Evolutionary conservation across 1,139 yeast genomes (phyloP).

Genomic region (Petasospora rhodanensis): DNA sequence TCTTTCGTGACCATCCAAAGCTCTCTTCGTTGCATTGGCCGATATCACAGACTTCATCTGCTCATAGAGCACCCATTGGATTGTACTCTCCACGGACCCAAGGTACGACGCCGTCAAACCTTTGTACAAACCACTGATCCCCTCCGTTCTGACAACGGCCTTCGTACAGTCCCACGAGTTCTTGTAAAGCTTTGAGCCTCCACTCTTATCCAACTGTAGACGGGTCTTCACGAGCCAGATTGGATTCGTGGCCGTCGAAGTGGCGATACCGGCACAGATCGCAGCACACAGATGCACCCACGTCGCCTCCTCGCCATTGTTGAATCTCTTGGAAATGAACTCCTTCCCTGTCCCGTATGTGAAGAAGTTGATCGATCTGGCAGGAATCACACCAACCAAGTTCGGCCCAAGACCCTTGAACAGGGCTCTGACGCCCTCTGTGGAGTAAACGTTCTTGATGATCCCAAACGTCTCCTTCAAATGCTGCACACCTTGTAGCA

Average conservation of each 20-base stretch:
- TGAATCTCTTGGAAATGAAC: constrained; percentile 55
- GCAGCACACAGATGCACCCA: constrained; percentile 87
- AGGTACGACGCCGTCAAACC: constrained; percentile 93
- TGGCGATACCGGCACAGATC: constrained; percentile 89
- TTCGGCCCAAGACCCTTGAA: constrained; percentile 97
- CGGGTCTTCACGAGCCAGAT: constrained; percentile 97
- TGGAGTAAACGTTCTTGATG: constrained; percentile 57
- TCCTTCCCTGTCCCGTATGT: constrained; percentile 93
- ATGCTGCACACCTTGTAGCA: constrained; percentile 54
- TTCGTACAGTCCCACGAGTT: constrained; percentile 83
- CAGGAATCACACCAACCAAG: constrained; percentile 97
- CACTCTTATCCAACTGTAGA: constrained; percentile 75
- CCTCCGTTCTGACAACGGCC: constrained; percentile 71
- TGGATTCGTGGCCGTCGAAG: constrained; percentile 99
- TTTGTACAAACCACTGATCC: constrained; percentile 71
- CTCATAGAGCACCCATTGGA: constrained; percentile 97
- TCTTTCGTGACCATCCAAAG: constrained; percentile 41
- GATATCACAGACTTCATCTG: constrained; percentile 79
- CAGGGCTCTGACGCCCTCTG: constrained; percentile 81
- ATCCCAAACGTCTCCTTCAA: constrained; percentile 80
- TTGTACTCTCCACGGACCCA: constrained; percentile 89
- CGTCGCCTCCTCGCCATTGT: constrained; percentile 72
- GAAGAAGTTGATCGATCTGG: constrained; percentile 93
- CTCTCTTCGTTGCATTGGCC: constrained; percentile 47
- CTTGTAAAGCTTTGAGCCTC: constrained; percentile 55